Evolutionary conservation across 2,329 filamentous ascomycete genomes (phyloP).

Genomic region (Ophiobolus disseminans): DNA sequence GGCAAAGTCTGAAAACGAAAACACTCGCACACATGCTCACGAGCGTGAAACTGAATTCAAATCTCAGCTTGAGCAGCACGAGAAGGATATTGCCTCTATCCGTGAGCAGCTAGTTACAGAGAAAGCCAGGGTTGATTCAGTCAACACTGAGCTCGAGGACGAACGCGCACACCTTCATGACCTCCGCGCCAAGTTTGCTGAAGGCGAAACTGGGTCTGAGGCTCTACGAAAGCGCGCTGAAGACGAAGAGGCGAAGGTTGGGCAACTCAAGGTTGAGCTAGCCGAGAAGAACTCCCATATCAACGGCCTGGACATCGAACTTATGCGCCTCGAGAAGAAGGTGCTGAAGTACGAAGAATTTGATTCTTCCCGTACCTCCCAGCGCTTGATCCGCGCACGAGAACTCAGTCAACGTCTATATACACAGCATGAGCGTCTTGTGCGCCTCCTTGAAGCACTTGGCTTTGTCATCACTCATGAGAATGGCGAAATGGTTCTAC

Average conservation of each 20-base stretch:
- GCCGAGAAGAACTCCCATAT: slow-evolving; percentile 78
- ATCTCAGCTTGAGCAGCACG: slow-evolving; percentile 47
- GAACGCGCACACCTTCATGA: slow-evolving; percentile 73
- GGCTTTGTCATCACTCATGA: slow-evolving; percentile 83
- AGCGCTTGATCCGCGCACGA: slow-evolving; percentile 75
- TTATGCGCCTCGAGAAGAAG: slow-evolving; percentile 72
- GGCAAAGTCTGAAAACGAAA: slow-evolving; percentile 56
- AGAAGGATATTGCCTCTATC: slow-evolving; percentile 45
- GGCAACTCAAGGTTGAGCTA: slow-evolving; percentile 72
- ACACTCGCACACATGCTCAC: slow-evolving; percentile 49
- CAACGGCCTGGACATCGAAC: slow-evolving; percentile 77
- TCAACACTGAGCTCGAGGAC: slow-evolving; percentile 65
- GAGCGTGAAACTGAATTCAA: slow-evolving; percentile 49
- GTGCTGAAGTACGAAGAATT: slow-evolving; percentile 59
- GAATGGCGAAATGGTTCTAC: slow-evolving; percentile 74
- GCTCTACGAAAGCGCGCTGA: slow-evolving; percentile 75
- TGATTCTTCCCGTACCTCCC: slow-evolving; percentile 65
- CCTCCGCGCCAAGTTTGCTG: slow-evolving; percentile 74
- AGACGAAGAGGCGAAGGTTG: slow-evolving; percentile 76
- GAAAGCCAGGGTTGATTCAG: slow-evolving; percentile 54
- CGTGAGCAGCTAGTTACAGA: slow-evolving; percentile 56
- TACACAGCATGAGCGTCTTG: slow-evolving; percentile 82
- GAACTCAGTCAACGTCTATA: slow-evolving; percentile 86
- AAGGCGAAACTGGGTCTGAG: slow-evolving; percentile 85
- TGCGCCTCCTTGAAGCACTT: slow-evolving; percentile 81